These are phyloP conservation scores for Kodamaea leandrae DNA, from an alignment of 805 yeast species.

Conservation along the genomic window DNA sequence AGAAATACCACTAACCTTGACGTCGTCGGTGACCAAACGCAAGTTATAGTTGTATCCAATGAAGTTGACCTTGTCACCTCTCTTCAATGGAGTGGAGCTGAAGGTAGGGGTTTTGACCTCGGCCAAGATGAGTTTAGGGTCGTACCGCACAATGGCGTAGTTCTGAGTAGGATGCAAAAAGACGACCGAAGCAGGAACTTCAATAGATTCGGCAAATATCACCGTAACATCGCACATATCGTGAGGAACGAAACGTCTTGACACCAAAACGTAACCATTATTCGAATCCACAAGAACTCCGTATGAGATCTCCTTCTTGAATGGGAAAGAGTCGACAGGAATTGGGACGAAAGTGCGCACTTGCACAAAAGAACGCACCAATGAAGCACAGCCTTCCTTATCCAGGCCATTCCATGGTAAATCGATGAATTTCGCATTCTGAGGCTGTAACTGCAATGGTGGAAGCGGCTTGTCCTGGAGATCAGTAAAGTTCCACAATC, in stretches of 20 bases:
- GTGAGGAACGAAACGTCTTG: slow-evolving; percentile 79
- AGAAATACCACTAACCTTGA: slow-evolving; percentile 73
- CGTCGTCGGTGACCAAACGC: slow-evolving; percentile 70
- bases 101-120: slow-evolving; percentile 69
- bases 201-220: slow-evolving; percentile 81
- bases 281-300: slow-evolving; percentile 82
- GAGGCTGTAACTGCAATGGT: slow-evolving; percentile 50
- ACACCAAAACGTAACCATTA: slow-evolving; percentile 74
- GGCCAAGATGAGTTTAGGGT: slow-evolving; percentile 69
- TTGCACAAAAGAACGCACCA: slow-evolving; percentile 68
- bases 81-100: slow-evolving; percentile 51
- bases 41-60: slow-evolving; percentile 74
- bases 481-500: slow-evolving; percentile 53
- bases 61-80: slow-evolving; percentile 77
- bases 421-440: slow-evolving; percentile 66
- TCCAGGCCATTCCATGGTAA: slow-evolving; percentile 53
- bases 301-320: slow-evolving; percentile 57
- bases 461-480: slow-evolving; percentile 62
- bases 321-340: slow-evolving; percentile 73
- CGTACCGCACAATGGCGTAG: slow-evolving; percentile 80
- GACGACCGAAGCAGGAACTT: slow-evolving; percentile 74
- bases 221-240: slow-evolving; percentile 73
- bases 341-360: slow-evolving; percentile 65
- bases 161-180: slow-evolving; percentile 87
- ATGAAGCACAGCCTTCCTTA: slow-evolving; percentile 47